Evolutionary conservation across 192 early-diverging fungal species (phyloP).

Genomic region (Podila epigama): DNA sequence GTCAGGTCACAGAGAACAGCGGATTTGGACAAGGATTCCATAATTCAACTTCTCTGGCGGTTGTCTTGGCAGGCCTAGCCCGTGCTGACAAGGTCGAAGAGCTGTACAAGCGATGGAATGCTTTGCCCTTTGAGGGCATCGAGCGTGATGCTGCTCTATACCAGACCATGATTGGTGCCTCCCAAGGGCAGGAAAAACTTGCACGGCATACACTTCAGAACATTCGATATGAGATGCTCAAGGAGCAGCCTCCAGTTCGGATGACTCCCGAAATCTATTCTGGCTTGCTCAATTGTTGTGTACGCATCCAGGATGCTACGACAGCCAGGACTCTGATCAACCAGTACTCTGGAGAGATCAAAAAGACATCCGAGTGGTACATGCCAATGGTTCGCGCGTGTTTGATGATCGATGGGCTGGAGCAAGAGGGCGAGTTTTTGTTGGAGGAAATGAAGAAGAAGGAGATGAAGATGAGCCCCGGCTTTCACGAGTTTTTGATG

Average conservation of each 20-base stretch:
- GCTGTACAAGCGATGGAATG: slow-evolving; percentile 29
- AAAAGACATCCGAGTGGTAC: slow-evolving; percentile 40
- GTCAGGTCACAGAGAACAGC: too few species aligned
- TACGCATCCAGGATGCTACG: slow-evolving; percentile 24
- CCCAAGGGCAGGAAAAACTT: slow-evolving; percentile 28
- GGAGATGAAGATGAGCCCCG: slow-evolving; percentile 9
- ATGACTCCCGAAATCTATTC: slow-evolving; percentile 35
- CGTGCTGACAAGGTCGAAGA: slow-evolving; percentile 30
- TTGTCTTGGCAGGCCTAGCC: slow-evolving; percentile 27
- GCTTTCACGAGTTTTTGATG: slow-evolving; percentile 46
- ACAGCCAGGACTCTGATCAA: slow-evolving; percentile 22
- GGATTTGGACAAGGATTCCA: not conserved
- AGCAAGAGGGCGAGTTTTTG: slow-evolving; percentile 27
- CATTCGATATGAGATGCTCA: slow-evolving; percentile 18
- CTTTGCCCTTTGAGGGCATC: slow-evolving; percentile 22
- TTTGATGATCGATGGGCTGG: slow-evolving; percentile 30
- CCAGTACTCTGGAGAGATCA: slow-evolving; percentile 35
- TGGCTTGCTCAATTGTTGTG: slow-evolving; percentile 38
- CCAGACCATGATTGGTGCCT: slow-evolving; percentile 41
- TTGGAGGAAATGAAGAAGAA: slow-evolving; percentile 30
- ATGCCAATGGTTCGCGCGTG: slow-evolving; percentile 36
- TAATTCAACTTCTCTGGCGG: slow-evolving; percentile 19
- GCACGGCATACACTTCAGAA: slow-evolving; percentile 13
- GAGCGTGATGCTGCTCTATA: slow-evolving; percentile 29
- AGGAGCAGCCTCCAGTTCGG: slow-evolving; percentile 20